Evolutionary conservation across 2,329 filamentous ascomycete species (phyloP).

Genomic region (Myrmaecium sp.): DNA sequence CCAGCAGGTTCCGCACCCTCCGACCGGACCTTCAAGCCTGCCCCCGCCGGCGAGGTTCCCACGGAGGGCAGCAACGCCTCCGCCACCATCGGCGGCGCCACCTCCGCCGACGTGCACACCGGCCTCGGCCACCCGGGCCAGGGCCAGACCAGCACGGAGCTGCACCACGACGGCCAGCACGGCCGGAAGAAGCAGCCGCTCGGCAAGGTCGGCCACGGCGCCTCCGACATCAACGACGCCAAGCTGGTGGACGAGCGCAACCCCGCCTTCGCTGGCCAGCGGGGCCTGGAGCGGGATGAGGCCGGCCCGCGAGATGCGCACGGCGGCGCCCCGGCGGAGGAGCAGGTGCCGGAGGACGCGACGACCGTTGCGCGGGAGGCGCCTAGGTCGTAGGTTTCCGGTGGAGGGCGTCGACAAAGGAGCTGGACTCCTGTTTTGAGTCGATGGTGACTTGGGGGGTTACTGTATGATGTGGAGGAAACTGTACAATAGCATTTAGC

Average conservation of each 20-base stretch:
- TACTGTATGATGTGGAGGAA: no score
- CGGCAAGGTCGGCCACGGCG: constrained; percentile 29
- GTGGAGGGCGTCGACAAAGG: no score
- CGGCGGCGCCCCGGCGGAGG: constrained; percentile 16
- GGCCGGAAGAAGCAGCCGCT: constrained; percentile 23
- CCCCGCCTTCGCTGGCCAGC: constrained; percentile 18
- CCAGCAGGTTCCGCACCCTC: constrained; percentile 47
- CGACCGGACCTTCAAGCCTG: constrained; percentile 26
- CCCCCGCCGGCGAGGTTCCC: constrained; percentile 22
- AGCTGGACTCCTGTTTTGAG: no score
- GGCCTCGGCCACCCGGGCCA: constrained; percentile 35
- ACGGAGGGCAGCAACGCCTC: constrained; percentile 28
- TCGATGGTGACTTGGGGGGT: no score
- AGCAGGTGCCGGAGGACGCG: constrained; percentile 15
- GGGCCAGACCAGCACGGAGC: constrained; percentile 32
- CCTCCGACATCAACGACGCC: constrained; percentile 9
- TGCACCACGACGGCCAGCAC: constrained; percentile 28
- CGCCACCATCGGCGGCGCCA: constrained; percentile 33
- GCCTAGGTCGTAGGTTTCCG: constrained; percentile 1
- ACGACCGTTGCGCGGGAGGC: constrained; percentile 12
- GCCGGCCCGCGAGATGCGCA: constrained; percentile 17
- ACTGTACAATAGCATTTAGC: no score
- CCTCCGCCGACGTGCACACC: constrained; percentile 35
- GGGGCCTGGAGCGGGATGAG: constrained; percentile 20
- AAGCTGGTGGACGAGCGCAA: constrained; percentile 13